A percentile compares a stretch with the other conserved stretches of the same genome.
Conservation (phyloP, 2,329 filamentous ascomycete species). For the Fusarium sambucinum region DNA sequence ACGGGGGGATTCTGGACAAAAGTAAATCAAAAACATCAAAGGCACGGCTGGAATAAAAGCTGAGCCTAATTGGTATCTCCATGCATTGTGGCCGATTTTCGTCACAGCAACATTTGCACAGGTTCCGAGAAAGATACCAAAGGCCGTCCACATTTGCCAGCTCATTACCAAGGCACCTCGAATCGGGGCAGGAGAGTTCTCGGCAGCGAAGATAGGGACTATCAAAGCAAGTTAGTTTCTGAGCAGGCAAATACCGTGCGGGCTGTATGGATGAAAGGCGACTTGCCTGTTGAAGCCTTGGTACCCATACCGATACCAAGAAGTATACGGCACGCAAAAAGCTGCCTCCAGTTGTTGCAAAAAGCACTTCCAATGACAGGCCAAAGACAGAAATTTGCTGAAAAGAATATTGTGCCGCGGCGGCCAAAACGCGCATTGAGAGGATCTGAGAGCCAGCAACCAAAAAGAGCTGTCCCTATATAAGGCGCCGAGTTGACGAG, state of each 20-base stretch:
- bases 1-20: conserved; percentile 74
- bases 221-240: conserved; percentile 53
- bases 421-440: conserved; percentile 62
- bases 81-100: conserved; percentile 57
- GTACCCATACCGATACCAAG: conserved; percentile 83
- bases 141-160: conserved; percentile 78
- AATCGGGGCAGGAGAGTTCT: conserved; percentile 76
- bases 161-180: conserved; percentile 85
- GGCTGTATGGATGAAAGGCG: not conserved
- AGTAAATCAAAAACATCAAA: conserved; percentile 68
- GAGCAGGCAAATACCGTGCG: not conserved
- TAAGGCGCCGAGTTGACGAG: conserved; percentile 72
- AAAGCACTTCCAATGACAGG: conserved; percentile 78
- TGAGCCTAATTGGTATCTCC: conserved; percentile 74
- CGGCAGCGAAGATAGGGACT: conserved; percentile 81
- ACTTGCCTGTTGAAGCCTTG: conserved; percentile 71
- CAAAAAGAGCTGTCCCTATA: conserved; percentile 62
- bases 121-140: conserved; percentile 72
- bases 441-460: conserved; percentile 76
- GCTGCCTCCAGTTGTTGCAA: conserved; percentile 77
- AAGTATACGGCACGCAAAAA: conserved; percentile 77
- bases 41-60: conserved; percentile 72
- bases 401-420: conserved; percentile 73
- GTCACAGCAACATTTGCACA: conserved; percentile 67
- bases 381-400: conserved; percentile 78